These are phyloP conservation scores for Coccomyxa subellipsoidea DNA, from an alignment of 163 green algal species.

Conservation along the genomic window DNA sequence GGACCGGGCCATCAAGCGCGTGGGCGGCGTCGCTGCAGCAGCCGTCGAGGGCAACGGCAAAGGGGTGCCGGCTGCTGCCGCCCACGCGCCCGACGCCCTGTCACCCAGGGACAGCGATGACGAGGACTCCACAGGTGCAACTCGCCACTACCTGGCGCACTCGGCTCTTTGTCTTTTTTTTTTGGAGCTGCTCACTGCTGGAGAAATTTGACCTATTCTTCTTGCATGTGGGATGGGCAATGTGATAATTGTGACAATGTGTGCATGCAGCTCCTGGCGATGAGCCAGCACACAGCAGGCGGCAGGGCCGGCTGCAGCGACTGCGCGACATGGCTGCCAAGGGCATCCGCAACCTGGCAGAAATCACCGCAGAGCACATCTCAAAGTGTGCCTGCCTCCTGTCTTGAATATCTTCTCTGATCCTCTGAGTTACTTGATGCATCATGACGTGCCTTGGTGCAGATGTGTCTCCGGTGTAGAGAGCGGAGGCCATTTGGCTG, in stretches of 20 bases:
- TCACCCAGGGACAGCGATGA: conserved; percentile 15
- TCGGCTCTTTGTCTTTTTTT: background rate
- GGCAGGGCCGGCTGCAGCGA: background rate
- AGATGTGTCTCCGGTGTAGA: background rate
- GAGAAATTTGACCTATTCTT: too few relatives aligned
- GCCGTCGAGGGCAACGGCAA: background rate
- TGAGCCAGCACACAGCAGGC: background rate
- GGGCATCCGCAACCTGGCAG: conserved; percentile 30
- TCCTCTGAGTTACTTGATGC: background rate
- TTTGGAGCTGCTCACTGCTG: too few relatives aligned
- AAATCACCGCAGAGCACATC: conserved; percentile 30
- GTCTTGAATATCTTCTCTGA: background rate
- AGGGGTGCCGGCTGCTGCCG: background rate
- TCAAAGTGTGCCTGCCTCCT: conserved; percentile 22
- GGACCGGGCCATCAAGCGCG: conserved; percentile 38
- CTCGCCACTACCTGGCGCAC: background rate
- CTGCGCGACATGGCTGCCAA: conserved; percentile 24
- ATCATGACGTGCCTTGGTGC: background rate
- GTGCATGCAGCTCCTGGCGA: conserved; percentile 1
- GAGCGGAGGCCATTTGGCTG: background rate
- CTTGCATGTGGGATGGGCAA: too few relatives aligned
- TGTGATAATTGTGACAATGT: too few relatives aligned
- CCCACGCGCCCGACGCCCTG: background rate
- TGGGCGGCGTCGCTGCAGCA: conserved; percentile 29
- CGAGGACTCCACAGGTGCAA: conserved; percentile 1